Conservation (phyloP, 495 filamentous ascomycete genomes). For the Xylaria palmicola region DNA sequence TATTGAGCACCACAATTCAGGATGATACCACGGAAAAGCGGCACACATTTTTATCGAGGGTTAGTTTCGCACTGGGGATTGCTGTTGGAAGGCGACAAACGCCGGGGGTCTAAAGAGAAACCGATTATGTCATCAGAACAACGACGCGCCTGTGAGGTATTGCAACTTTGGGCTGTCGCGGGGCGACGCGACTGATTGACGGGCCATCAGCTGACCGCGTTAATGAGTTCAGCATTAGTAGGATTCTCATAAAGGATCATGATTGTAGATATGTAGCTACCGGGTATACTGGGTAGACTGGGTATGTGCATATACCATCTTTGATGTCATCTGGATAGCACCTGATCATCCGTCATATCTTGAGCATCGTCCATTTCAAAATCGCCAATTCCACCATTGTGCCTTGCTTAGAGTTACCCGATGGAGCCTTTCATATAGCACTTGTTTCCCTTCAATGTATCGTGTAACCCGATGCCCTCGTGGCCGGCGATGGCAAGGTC, state of each 20-base stretch:
- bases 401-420: too few relatives aligned
- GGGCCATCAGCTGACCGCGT: slow-evolving; percentile 27
- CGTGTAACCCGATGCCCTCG: slow-evolving; percentile 22
- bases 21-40: background rate
- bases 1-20: slow-evolving; percentile 29
- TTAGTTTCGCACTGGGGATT: too few relatives aligned
- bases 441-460: slow-evolving; percentile 24
- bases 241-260: too few relatives aligned
- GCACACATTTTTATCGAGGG: background rate
- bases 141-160: slow-evolving; percentile 4
- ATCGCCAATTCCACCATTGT: too few relatives aligned
- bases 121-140: too few relatives aligned
- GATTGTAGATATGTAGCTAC: too few relatives aligned
- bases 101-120: background rate
- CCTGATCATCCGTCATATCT: background rate
- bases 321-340: background rate
- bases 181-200: slow-evolving; percentile 23
- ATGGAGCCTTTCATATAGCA: too few relatives aligned
- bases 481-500: slow-evolving; percentile 20
- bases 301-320: too few relatives aligned
- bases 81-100: background rate
- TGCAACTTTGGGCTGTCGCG: slow-evolving; percentile 7
- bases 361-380: too few relatives aligned
- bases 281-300: too few relatives aligned
- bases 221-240: slow-evolving; percentile 23